phyloP scores from a whole-genome alignment of 768 basidiomycete species.

The Cystobasidium onofrii region DNA sequence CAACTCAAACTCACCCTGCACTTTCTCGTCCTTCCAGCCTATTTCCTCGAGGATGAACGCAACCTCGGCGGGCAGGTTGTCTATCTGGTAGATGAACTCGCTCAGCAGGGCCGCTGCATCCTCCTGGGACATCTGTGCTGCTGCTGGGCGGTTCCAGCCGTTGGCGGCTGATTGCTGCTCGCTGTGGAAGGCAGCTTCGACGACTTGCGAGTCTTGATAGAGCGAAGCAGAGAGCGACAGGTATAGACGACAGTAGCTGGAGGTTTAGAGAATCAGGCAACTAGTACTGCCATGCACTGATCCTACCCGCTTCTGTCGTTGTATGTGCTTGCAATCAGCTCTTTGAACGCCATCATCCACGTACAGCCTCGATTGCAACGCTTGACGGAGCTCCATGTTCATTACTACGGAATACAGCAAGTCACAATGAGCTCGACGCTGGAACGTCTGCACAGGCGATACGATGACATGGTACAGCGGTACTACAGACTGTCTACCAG shows the following conservation, averaged over 20 bases:
- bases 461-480: background rate
- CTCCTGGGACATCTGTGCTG: constrained; percentile 21
- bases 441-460: background rate
- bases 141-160: background rate
- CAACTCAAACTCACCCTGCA: constrained; percentile 3
- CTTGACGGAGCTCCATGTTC: background rate
- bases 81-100: constrained; percentile 29
- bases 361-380: background rate
- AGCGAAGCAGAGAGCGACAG: background rate
- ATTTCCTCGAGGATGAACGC: constrained; percentile 32
- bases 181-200: background rate
- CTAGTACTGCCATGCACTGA: too few relatives aligned
- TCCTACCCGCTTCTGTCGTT: background rate
- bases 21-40: constrained; percentile 17
- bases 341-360: background rate
- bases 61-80: constrained; percentile 24
- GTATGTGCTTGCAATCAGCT: background rate
- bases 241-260: too few relatives aligned
- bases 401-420: background rate
- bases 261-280: too few relatives aligned
- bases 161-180: background rate
- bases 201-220: background rate
- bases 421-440: background rate
- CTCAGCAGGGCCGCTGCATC: constrained; percentile 16
- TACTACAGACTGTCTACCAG: background rate